A percentile compares a stretch with the other conserved stretches of the same genome.
Evolutionary conservation across 164 flowering plant genomes (phyloP).

Genomic region (Chimonanthus praecox): DNA sequence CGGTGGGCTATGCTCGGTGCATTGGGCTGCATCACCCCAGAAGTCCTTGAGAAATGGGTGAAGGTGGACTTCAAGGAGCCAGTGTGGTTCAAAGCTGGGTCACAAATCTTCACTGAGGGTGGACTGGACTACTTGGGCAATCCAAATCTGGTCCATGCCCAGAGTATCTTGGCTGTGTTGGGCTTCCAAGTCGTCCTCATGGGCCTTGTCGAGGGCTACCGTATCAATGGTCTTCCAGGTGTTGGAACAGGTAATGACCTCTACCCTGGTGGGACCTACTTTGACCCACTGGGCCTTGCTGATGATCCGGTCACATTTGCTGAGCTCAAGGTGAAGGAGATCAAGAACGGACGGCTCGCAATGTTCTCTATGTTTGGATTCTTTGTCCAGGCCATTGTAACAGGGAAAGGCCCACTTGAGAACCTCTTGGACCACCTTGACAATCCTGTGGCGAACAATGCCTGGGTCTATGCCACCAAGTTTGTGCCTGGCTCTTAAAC

Average conservation of each 20-base stretch:
- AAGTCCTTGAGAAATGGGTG: conserved; percentile 62
- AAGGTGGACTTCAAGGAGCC: conserved; percentile 68
- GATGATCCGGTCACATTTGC: conserved; percentile 70
- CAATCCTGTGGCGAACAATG: conserved; percentile 67
- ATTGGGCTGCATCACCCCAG: conserved; percentile 71
- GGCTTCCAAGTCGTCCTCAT: conserved; percentile 67
- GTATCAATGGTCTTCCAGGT: conserved; percentile 61
- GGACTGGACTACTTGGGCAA: conserved; percentile 80
- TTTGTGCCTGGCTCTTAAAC: conserved; percentile 65
- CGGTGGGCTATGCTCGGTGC: conserved; percentile 85
- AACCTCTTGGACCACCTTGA: conserved; percentile 66
- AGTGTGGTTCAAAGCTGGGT: conserved; percentile 78
- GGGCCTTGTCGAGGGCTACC: conserved; percentile 70
- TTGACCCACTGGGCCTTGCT: conserved; percentile 71
- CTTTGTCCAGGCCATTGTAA: conserved; percentile 73
- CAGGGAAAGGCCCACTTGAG: conserved; percentile 63
- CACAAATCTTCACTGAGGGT: conserved; percentile 69
- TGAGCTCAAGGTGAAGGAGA: conserved; percentile 77
- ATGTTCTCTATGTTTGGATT: conserved; percentile 87
- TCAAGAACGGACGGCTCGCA: conserved; percentile 73
- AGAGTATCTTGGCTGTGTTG: conserved; percentile 65
- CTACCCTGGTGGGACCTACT: conserved; percentile 76
- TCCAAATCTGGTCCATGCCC: conserved; percentile 76
- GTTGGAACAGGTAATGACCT: conserved; percentile 69
- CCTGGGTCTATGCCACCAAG: conserved; percentile 30